Percentiles rank a stretch among this genome's conserved stretches.
Evolutionary conservation across 2,329 filamentous ascomycete species (phyloP).

Genomic region (Podosphaera fusca): DNA sequence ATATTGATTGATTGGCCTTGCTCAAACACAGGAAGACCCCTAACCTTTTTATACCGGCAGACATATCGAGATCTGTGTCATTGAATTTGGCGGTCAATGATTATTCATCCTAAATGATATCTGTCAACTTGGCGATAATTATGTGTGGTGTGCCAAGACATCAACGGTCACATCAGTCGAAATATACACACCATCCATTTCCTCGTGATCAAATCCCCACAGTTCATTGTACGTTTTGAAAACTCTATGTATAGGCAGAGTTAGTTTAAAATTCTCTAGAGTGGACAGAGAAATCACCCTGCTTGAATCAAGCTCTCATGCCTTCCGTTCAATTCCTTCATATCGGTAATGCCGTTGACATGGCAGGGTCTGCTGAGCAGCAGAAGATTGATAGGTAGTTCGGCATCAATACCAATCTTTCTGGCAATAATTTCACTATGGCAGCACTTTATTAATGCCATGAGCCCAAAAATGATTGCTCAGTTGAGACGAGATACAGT

Average conservation of each 20-base stretch:
- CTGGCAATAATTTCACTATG: slow-evolving; percentile 10
- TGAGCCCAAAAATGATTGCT: slow-evolving; percentile 31
- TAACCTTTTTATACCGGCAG: no score
- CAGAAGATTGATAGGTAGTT: slow-evolving; percentile 6
- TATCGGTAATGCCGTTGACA: slow-evolving; percentile 17
- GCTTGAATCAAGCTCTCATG: slow-evolving; percentile 13
- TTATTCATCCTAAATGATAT: background rate
- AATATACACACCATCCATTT: background rate
- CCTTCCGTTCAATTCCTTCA: slow-evolving; percentile 11
- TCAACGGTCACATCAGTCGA: background rate
- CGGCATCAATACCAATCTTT: slow-evolving; percentile 10
- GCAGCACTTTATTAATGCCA: slow-evolving; percentile 16
- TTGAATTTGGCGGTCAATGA: no score
- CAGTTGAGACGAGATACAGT: slow-evolving; percentile 36
- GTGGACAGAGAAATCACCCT: background rate
- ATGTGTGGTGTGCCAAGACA: background rate
- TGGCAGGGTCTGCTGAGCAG: slow-evolving; percentile 11
- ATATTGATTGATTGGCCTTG: no score
- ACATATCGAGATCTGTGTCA: no score
- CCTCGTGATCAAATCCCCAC: background rate
- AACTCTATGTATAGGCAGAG: background rate
- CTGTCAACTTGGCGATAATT: background rate
- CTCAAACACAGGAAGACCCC: no score
- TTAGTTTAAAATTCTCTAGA: background rate
- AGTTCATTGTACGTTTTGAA: background rate